Evolutionary conservation across 78 protist species (phyloP), one percentile per base, ranked within the genome.

Genomic region (Dictyostelium firmibasis): DNA sequence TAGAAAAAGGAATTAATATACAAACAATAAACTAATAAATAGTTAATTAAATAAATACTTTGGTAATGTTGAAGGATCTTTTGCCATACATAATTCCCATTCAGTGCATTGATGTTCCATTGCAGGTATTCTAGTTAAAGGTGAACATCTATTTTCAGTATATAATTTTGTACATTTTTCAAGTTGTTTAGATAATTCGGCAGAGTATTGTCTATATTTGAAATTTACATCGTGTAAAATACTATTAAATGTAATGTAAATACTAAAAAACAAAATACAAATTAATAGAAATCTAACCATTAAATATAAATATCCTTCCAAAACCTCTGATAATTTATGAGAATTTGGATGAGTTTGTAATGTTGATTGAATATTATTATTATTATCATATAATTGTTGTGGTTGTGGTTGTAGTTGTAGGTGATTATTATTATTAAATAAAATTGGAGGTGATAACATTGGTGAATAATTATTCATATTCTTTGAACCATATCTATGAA

Each of bases 41-140:
- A 33, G 4, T 6, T n/a, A n/a, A n/a, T n/a, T n/a, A n/a, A 8
- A 72, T 72, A 72, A 31, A 13, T 72, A 72, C 79, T 81, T 81
- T 81, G 85, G 85, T 81, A 81, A 50, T 16, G 41, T 47, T n/a
- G 62, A 27, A 11, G 85, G 72, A 47, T 81, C 69, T 38, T 81
- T 81, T 14, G 60, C 69, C 70, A 81, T 81, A 16, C 85, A 81
- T 16, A 81, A 18, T 47, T 81, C 85, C 85, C 85, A 81, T 81
- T 81, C 44, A 16, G 69, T 81, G 14, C 85, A 81, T 47, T n/a
- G n/a, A 29, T 41, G 25, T 47, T 81, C 85, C 85, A 81, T 81
- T 47, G 85, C 85, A 29, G 85, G 85, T 81, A 81, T 81, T 81
- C 85, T 81, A n/a, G 85, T 81, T 10, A 47, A 27, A n/a, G 85